Percentiles rank a stretch among this genome's conserved stretches.
phyloP scores from a whole-genome alignment of 495 filamentous ascomycete genomes.

The Articulospora tetracladia region DNA sequence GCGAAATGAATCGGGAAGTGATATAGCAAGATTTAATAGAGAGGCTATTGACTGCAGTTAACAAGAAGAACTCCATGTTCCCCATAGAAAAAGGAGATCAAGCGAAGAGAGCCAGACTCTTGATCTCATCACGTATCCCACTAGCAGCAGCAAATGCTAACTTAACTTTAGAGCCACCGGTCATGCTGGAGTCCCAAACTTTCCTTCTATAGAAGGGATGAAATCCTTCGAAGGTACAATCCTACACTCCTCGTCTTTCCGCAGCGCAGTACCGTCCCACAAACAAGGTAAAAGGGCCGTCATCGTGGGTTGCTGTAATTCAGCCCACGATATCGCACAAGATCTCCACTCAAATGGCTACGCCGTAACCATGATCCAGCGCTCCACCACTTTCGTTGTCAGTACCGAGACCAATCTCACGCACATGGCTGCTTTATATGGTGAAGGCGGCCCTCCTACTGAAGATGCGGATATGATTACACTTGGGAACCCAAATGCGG shows the following conservation, averaged over 20 bases:
- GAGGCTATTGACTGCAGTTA: too few relatives aligned
- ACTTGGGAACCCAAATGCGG: slow-evolving; percentile 46
- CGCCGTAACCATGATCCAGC: slow-evolving; percentile 81
- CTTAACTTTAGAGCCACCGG: slow-evolving; percentile 44
- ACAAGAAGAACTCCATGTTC: too few relatives aligned
- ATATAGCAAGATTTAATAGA: too few relatives aligned
- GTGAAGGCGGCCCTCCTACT: slow-evolving; percentile 53
- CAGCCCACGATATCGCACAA: slow-evolving; percentile 78
- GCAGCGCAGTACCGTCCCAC: slow-evolving; percentile 36
- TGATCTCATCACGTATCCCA: too few relatives aligned
- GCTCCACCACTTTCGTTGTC: slow-evolving; percentile 69
- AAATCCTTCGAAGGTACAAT: slow-evolving; percentile 57
- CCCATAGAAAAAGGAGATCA: too few relatives aligned
- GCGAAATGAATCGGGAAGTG: too few relatives aligned
- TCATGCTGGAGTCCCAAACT: slow-evolving; percentile 58
- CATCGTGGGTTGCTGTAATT: slow-evolving; percentile 79
- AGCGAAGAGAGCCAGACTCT: neutral
- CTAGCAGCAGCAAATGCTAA: too few relatives aligned
- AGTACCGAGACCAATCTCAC: slow-evolving; percentile 46
- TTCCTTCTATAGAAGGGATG: slow-evolving; percentile 38
- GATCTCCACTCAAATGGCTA: slow-evolving; percentile 78
- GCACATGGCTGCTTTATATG: slow-evolving; percentile 43
- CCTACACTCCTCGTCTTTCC: slow-evolving; percentile 69
- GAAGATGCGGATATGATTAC: slow-evolving; percentile 62
- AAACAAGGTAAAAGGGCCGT: slow-evolving; percentile 59